These are phyloP conservation scores for Danielia oregonensis DNA, from an alignment of 805 yeast species.

Conservation along the genomic window DNA sequence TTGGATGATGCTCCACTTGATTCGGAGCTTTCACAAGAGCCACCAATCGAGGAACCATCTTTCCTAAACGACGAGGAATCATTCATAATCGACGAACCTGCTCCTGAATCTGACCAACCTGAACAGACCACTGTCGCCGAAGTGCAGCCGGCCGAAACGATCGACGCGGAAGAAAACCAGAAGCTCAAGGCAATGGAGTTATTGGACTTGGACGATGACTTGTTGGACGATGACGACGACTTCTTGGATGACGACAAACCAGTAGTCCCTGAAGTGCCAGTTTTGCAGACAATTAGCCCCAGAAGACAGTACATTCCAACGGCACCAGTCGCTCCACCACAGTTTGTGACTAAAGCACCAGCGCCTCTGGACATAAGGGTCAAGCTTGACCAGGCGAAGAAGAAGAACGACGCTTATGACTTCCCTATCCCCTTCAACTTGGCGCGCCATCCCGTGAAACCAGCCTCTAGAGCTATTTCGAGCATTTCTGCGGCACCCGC, in stretches of 20 bases:
- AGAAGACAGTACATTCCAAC: background rate
- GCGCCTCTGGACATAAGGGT: conserved; percentile 4
- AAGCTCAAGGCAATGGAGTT: conserved; percentile 11
- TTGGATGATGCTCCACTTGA: background rate
- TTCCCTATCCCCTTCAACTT: conserved; percentile 61
- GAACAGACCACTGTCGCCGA: conserved; percentile 1
- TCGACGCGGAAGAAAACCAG: background rate
- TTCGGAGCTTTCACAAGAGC: background rate
- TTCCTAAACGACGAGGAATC: background rate
- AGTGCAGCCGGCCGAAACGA: background rate
- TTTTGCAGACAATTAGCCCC: conserved; percentile 2
- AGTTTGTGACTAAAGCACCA: background rate
- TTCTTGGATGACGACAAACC: conserved; percentile 30
- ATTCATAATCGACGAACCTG: background rate
- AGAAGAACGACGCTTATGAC: conserved; percentile 74
- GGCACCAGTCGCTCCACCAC: background rate
- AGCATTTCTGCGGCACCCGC: background rate
- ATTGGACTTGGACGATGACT: conserved; percentile 29
- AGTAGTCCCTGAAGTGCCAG: background rate
- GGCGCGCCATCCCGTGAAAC: conserved; percentile 30
- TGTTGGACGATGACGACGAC: conserved; percentile 30
- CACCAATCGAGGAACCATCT: background rate
- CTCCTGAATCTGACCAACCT: too few relatives aligned
- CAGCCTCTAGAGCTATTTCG: conserved; percentile 33
- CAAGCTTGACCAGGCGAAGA: conserved; percentile 45